phyloP scores from a whole-genome alignment of 1,284 basidiomycete genomes.

The Leccinum subfulvum region DNA sequence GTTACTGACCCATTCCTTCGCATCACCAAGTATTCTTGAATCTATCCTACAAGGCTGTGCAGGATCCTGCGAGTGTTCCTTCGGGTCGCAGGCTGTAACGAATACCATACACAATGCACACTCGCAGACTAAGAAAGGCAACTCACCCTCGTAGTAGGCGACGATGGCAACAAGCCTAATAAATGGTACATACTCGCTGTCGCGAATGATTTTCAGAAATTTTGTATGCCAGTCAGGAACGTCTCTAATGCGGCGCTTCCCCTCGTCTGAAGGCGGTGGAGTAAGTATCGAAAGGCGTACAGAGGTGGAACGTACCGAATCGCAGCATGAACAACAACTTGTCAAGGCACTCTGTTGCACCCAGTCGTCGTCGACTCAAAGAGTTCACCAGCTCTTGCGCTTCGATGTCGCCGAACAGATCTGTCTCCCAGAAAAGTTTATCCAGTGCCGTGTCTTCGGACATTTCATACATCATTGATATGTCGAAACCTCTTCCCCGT shows the following conservation, averaged over 20 bases:
- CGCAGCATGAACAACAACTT: slow-evolving; percentile 3
- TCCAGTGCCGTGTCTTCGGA: not conserved
- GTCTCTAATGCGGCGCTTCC: slow-evolving; percentile 18
- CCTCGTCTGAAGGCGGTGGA: slow-evolving; percentile 19
- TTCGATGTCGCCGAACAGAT: not conserved
- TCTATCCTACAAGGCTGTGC: not conserved
- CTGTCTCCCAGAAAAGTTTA: not conserved
- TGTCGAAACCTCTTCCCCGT: not conserved
- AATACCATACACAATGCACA: not conserved
- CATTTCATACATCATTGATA: not conserved
- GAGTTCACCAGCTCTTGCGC: not conserved
- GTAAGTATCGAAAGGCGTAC: not conserved
- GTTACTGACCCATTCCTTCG: slow-evolving; percentile 3
- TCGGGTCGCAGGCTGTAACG: slow-evolving; percentile 10
- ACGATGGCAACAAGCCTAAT: slow-evolving; percentile 23
- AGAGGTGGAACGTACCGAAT: slow-evolving; percentile 17
- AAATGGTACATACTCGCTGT: slow-evolving; percentile 8
- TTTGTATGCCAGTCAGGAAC: slow-evolving; percentile 11
- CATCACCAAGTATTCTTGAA: slow-evolving; percentile 5
- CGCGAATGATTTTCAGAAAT: slow-evolving; percentile 15
- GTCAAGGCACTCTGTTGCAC: not conserved
- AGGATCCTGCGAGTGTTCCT: not conserved
- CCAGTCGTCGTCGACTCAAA: not conserved
- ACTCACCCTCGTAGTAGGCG: slow-evolving; percentile 24
- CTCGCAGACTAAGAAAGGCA: slow-evolving; percentile 3